phyloP scores from a whole-genome alignment of 179 eudicot species.

The Actinidia arguta region DNA sequence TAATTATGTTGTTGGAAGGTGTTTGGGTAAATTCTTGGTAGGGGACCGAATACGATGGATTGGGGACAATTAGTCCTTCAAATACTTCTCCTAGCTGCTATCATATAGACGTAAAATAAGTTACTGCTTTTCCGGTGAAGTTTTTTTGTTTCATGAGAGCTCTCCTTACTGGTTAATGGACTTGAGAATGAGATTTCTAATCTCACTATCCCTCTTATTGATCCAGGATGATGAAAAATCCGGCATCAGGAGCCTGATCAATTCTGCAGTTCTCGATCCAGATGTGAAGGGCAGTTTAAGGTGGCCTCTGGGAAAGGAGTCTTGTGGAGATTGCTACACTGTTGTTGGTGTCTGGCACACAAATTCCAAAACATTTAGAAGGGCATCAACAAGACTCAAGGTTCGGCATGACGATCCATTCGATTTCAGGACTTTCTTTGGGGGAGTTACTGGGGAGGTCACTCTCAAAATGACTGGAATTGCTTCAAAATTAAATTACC shows the following conservation, averaged over 20 bases:
- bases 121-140: not conserved
- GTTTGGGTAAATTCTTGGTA: no score
- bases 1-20: no score
- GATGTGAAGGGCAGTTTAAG: conserved; percentile 51
- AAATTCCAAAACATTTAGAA: conserved; percentile 21
- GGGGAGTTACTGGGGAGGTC: conserved; percentile 37
- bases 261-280: conserved; percentile 38
- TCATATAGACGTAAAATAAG: no score
- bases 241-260: conserved; percentile 27
- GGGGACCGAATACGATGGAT: no score
- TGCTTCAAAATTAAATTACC: conserved; percentile 9
- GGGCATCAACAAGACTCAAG: conserved; percentile 29
- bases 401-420: conserved; percentile 40
- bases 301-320: conserved; percentile 41
- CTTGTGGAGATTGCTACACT: conserved; percentile 33
- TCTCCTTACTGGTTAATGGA: not conserved
- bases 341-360: conserved; percentile 39
- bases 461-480: conserved; percentile 30
- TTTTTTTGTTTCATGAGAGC: not conserved
- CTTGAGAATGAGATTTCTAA: not conserved
- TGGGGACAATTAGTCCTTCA: no score
- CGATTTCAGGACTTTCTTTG: conserved; percentile 35
- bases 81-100: no score
- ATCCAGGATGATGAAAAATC: conserved; percentile 38
- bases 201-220: not conserved